These are phyloP conservation scores for Lichtheimia ramosa DNA, from an alignment of 371 early-diverging fungal species.

Conservation along the genomic window DNA sequence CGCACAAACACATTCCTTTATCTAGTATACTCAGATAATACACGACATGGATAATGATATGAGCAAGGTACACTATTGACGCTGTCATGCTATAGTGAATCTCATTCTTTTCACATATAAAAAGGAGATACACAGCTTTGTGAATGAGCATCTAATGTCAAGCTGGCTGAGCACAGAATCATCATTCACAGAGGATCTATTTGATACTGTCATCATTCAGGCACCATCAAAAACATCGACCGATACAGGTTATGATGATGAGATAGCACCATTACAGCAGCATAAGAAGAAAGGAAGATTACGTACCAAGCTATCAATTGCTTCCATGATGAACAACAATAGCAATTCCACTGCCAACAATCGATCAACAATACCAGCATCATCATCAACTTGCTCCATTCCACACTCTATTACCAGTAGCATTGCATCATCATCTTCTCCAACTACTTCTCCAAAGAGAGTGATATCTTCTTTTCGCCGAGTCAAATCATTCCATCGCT, in stretches of 20 bases:
- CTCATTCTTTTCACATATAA: not conserved
- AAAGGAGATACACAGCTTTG: not conserved
- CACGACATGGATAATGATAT: not conserved
- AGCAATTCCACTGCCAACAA: not conserved
- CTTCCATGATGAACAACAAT: constrained; percentile 1
- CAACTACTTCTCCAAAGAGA: not conserved
- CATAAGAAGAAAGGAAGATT: not conserved
- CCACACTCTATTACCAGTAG: constrained; percentile 5
- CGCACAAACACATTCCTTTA: not conserved
- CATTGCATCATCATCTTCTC: constrained; percentile 4
- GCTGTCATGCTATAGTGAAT: not conserved
- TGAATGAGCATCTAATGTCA: not conserved
- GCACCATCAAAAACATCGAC: too few relatives aligned
- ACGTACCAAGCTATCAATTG: constrained; percentile 2
- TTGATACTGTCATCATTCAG: not conserved
- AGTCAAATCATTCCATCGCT: constrained; percentile 9
- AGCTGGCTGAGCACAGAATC: constrained; percentile 3
- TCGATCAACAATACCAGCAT: not conserved
- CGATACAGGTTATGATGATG: too few relatives aligned
- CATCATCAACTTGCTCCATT: not conserved
- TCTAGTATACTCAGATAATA: not conserved
- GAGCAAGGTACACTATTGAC: too few relatives aligned
- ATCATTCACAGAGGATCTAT: constrained; percentile 5
- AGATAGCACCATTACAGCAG: not conserved
- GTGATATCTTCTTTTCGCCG: constrained; percentile 7